phyloP scores from a whole-genome alignment of 1,284 basidiomycete species.

The Coniferiporia weirii region DNA sequence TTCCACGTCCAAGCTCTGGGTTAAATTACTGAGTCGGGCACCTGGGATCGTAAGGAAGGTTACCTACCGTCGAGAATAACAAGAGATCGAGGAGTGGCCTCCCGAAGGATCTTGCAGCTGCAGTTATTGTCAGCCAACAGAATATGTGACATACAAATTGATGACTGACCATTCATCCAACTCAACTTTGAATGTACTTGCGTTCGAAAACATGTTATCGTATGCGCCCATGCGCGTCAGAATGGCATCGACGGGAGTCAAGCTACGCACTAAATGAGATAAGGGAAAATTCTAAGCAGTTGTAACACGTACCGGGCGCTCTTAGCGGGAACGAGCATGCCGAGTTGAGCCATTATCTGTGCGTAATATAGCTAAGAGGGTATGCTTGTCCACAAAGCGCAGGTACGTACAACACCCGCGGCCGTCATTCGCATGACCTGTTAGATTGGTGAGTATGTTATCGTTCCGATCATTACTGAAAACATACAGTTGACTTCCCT shows the following conservation, averaged over 20 bases:
- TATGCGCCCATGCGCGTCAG: slow-evolving; percentile 98
- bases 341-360: slow-evolving; percentile 93
- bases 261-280: slow-evolving; percentile 32
- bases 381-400: not conserved
- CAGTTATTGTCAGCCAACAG: slow-evolving; percentile 5
- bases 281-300: not conserved
- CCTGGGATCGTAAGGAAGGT: not conserved
- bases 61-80: slow-evolving; percentile 89
- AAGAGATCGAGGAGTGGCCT: slow-evolving; percentile 86
- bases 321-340: slow-evolving; percentile 93
- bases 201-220: slow-evolving; percentile 94
- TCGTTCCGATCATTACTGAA: not conserved
- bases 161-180: slow-evolving; percentile 80
- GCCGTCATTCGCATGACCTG: slow-evolving; percentile 96
- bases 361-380: not conserved
- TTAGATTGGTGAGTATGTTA: slow-evolving; percentile 6
- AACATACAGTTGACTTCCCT: slow-evolving; percentile 79
- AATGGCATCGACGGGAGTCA: slow-evolving; percentile 91
- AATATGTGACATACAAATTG: not conserved
- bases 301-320: slow-evolving; percentile 57
- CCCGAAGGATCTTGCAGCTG: slow-evolving; percentile 86
- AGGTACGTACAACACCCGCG: slow-evolving; percentile 64
- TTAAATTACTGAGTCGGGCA: slow-evolving; percentile 16
- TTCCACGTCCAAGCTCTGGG: slow-evolving; percentile 84
- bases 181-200: slow-evolving; percentile 96